phyloP scores from a whole-genome alignment of 2,329 filamentous ascomycete species.

The Didymella pomorum region DNA sequence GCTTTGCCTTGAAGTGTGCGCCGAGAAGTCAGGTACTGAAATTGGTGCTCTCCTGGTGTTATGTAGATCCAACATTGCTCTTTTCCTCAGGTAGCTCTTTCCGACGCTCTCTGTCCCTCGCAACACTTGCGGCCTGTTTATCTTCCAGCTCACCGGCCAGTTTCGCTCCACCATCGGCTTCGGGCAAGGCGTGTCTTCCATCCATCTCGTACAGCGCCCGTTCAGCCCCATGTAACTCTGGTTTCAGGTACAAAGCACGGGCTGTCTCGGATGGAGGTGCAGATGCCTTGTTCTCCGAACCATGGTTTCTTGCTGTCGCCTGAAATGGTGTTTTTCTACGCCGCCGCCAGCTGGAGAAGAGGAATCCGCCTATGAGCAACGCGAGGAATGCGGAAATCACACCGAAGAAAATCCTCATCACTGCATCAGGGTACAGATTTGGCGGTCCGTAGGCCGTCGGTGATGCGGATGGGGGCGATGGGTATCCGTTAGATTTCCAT shows the following conservation, averaged over 20 bases:
- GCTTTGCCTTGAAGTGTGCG: no score
- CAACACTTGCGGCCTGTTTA: not conserved
- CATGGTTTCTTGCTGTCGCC: not conserved
- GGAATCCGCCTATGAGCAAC: not conserved
- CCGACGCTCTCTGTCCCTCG: not conserved
- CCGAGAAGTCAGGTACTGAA: not conserved
- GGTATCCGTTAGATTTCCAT: not conserved
- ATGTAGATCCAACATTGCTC: not conserved
- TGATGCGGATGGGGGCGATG: not conserved
- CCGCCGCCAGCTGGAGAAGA: not conserved
- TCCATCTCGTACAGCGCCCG: not conserved
- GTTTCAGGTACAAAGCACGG: not conserved
- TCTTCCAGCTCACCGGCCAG: not conserved
- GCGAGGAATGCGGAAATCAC: not conserved
- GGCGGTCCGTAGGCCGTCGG: not conserved
- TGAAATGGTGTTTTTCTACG: not conserved
- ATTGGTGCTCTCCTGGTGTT: no score
- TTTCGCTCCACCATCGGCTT: not conserved
- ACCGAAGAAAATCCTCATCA: not conserved
- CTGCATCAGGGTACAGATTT: not conserved
- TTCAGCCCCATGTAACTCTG: not conserved
- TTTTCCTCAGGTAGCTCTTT: not conserved
- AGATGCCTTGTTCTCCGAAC: not conserved
- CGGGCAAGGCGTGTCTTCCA: not conserved
- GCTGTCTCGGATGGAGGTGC: not conserved